Conservation (phyloP, 805 yeast genomes). For the Priceomyces castillae region DNA sequence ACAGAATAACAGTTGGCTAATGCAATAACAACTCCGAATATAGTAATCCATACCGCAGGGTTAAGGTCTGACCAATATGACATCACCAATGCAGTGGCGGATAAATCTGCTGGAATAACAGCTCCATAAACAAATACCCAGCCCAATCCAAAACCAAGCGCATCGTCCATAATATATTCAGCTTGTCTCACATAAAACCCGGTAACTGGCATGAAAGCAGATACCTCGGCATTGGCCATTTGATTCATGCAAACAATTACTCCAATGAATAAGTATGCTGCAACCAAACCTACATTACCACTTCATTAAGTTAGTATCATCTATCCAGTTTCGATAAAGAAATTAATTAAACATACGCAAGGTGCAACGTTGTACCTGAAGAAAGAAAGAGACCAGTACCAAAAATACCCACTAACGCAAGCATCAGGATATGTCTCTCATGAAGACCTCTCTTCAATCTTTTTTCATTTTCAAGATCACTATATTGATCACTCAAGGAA, state of each 20-base stretch:
- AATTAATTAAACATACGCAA: conserved; percentile 29
- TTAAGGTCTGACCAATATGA: conserved; percentile 28
- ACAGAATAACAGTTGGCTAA: conserved; percentile 17
- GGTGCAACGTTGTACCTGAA: conserved; percentile 48
- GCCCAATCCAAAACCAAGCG: conserved; percentile 47
- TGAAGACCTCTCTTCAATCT: not conserved
- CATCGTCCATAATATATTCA: conserved; percentile 41
- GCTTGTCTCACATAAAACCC: conserved; percentile 35
- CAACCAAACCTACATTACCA: conserved; percentile 43
- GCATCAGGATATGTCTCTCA: conserved; percentile 17
- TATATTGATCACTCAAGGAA: not conserved
- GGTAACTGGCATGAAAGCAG: conserved; percentile 38
- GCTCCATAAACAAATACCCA: conserved; percentile 38
- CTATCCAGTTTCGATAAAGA: not conserved
- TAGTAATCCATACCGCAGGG: conserved; percentile 42
- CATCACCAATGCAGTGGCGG: conserved; percentile 21
- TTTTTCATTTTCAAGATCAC: conserved; percentile 4
- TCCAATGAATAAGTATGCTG: conserved; percentile 51
- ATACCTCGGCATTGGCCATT: conserved; percentile 38
- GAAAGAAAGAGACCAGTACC: conserved; percentile 58
- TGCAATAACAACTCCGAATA: conserved; percentile 24
- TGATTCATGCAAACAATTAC: conserved; percentile 37
- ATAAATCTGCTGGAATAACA: conserved; percentile 19
- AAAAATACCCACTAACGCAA: conserved; percentile 25
- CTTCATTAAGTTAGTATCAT: conserved; percentile 4